Evolutionary conservation across 2,329 filamentous ascomycete species (phyloP).

Genomic region (Stemphylium lycopersici): DNA sequence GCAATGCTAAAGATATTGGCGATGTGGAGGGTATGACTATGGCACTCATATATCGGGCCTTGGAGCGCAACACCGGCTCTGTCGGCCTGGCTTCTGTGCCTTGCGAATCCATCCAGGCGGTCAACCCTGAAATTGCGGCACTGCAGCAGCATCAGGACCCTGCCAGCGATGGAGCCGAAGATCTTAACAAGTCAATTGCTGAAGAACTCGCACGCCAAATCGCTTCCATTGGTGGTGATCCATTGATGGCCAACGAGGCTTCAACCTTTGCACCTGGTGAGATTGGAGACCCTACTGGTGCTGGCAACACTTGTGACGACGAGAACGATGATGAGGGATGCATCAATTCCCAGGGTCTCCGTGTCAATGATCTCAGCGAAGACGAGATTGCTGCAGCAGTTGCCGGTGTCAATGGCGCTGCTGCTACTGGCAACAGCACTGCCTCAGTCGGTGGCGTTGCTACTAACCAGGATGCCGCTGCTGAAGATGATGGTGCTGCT

Average conservation of each 20-base stretch:
- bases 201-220: slow-evolving; percentile 66
- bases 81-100: slow-evolving; percentile 64
- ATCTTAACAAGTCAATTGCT: slow-evolving; percentile 66
- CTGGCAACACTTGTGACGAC: slow-evolving; percentile 61
- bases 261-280: slow-evolving; percentile 69
- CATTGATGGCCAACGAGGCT: slow-evolving; percentile 64
- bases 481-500: background rate
- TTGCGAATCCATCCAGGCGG: slow-evolving; percentile 62
- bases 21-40: slow-evolving; percentile 62
- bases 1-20: slow-evolving; percentile 61
- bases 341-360: slow-evolving; percentile 60
- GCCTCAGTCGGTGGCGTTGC: background rate
- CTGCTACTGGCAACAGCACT: slow-evolving; percentile 2
- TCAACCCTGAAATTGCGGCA: slow-evolving; percentile 70
- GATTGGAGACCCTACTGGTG: slow-evolving; percentile 57
- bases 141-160: slow-evolving; percentile 71
- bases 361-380: slow-evolving; percentile 61
- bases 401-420: slow-evolving; percentile 27
- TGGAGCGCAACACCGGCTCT: slow-evolving; percentile 66
- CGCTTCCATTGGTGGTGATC: slow-evolving; percentile 66
- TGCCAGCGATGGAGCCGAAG: slow-evolving; percentile 62
- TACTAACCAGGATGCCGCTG: background rate
- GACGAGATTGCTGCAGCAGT: slow-evolving; percentile 60
- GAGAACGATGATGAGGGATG: slow-evolving; percentile 58
- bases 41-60: slow-evolving; percentile 59